Evolutionary conservation across 2,329 filamentous ascomycete species (phyloP).

Genomic region (Tolypocladium ophioglossoides): DNA sequence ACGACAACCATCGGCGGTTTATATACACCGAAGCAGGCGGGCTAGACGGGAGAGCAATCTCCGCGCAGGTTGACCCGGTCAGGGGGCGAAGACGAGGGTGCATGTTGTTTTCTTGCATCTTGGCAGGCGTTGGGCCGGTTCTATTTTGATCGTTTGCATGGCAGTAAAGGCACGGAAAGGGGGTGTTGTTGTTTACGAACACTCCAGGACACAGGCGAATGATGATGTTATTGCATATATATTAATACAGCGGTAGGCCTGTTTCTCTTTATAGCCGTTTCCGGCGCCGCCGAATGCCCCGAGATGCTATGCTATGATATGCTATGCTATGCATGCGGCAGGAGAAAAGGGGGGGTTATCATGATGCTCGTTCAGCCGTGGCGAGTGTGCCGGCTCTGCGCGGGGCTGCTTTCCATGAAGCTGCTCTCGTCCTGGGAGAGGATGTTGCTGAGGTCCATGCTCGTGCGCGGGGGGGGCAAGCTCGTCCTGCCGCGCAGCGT

Average conservation of each 20-base stretch:
- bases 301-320: not conserved
- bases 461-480: slow-evolving; percentile 24
- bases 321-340: not conserved
- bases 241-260: not conserved
- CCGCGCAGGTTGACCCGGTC: not conserved
- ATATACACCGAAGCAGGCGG: no score
- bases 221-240: not conserved
- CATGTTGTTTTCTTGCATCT: not conserved
- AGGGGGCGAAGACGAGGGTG: not conserved
- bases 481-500: slow-evolving; percentile 20
- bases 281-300: not conserved
- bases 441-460: slow-evolving; percentile 46
- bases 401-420: slow-evolving; percentile 42
- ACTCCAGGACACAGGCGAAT: not conserved
- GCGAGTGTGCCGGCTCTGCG: slow-evolving; percentile 26
- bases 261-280: not conserved
- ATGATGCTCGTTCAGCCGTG: slow-evolving; percentile 8
- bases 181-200: not conserved
- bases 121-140: slow-evolving; percentile 1
- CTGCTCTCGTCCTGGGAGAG: slow-evolving; percentile 49
- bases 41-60: not conserved
- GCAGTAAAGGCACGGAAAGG: not conserved
- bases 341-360: not conserved
- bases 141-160: not conserved
- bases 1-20: not conserved